Conservation (phyloP, 1,284 basidiomycete genomes). For the Serendipita sp. region DNA sequence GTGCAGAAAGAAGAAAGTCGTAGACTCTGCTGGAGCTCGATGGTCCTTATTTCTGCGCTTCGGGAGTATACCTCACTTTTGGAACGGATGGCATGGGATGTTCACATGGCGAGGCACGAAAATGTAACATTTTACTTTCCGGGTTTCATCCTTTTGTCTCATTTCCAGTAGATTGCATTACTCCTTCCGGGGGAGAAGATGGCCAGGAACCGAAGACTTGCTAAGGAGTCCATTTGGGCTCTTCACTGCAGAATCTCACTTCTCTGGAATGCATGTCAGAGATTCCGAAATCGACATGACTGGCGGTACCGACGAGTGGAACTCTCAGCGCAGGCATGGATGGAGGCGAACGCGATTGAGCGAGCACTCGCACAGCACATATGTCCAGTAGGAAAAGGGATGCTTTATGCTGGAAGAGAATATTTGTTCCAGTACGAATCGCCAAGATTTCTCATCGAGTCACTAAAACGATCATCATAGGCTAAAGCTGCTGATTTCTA, state of each 20-base stretch:
- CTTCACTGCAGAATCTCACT: constrained; percentile 52
- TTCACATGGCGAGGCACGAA: background rate
- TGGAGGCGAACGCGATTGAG: constrained; percentile 54
- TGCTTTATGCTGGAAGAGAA: constrained; percentile 54
- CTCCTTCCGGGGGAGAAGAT: constrained; percentile 56
- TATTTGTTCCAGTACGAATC: constrained; percentile 58
- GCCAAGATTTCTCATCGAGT: no score
- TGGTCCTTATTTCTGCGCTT: background rate
- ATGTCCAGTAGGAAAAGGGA: constrained; percentile 49
- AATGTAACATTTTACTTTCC: background rate
- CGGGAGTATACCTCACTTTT: background rate
- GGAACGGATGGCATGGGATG: background rate
- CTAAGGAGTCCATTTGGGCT: constrained; percentile 56
- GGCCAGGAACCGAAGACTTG: constrained; percentile 22
- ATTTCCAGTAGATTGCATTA: constrained; percentile 38
- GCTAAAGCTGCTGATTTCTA: constrained; percentile 2
- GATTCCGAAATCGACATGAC: constrained; percentile 30
- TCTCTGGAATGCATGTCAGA: constrained; percentile 56
- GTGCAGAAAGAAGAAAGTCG: constrained; percentile 55
- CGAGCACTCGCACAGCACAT: constrained; percentile 44
- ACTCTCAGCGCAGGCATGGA: constrained; percentile 52
- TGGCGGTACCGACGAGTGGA: constrained; percentile 31
- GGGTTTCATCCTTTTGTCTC: background rate
- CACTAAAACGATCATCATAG: background rate
- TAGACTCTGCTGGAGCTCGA: constrained; percentile 43